Conservation (phyloP, 164 flowering plant genomes). For the Paratinospora sagittata region DNA sequence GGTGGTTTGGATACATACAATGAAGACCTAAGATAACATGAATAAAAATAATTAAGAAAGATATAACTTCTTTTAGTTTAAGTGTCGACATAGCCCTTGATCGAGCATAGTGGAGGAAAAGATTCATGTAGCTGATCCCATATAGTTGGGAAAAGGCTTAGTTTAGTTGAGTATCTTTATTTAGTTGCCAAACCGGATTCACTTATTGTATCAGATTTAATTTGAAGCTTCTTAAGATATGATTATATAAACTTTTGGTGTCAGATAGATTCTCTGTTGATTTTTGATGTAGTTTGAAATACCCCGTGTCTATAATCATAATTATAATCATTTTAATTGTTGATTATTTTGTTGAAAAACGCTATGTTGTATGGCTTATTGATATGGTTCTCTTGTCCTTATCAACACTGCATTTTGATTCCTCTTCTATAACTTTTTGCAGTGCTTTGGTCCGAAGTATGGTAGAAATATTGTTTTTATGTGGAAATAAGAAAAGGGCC, state of each 20-base stretch:
- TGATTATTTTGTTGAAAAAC: neutral
- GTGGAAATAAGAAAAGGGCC: conserved; percentile 70
- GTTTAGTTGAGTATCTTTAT: too few relatives aligned
- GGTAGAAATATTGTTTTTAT: conserved; percentile 74
- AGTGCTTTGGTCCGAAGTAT: conserved; percentile 87
- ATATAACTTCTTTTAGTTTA: too few relatives aligned
- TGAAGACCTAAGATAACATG: too few relatives aligned
- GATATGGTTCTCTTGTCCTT: neutral
- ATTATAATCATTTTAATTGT: neutral
- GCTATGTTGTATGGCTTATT: neutral
- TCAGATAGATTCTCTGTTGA: too few relatives aligned
- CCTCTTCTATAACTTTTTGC: conserved; percentile 15
- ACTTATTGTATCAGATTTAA: neutral
- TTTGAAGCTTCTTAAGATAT: neutral
- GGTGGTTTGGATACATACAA: too few relatives aligned
- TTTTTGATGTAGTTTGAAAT: neutral
- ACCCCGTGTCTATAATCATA: neutral
- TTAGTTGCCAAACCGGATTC: too few relatives aligned
- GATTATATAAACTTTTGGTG: neutral
- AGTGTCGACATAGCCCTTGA: too few relatives aligned
- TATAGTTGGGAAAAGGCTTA: too few relatives aligned
- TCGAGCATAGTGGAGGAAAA: too few relatives aligned
- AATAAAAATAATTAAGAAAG: too few relatives aligned
- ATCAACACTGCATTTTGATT: conserved; percentile 6
- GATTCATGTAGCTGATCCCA: too few relatives aligned